Conservation (phyloP, 306 rosid species). For the Vicia faba region DNA sequence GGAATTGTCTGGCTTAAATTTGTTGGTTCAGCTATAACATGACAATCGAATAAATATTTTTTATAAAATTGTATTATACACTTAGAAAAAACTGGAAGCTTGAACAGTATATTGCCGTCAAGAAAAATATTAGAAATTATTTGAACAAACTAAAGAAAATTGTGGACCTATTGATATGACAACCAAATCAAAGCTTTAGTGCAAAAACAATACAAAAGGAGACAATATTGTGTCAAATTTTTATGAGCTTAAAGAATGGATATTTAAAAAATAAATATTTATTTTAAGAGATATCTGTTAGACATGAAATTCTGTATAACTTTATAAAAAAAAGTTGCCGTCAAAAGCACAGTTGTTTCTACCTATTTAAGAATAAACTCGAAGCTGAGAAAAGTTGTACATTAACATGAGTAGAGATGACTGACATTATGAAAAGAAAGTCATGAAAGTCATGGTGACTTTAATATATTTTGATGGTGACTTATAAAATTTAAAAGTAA, state of each 20-base stretch:
- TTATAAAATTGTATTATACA: not conserved
- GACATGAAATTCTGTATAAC: not conserved
- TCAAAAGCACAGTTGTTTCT: not conserved
- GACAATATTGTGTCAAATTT: not conserved
- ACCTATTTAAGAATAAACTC: too few relatives aligned
- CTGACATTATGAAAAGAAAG: too few relatives aligned
- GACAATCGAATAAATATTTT: not conserved
- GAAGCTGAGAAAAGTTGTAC: too few relatives aligned
- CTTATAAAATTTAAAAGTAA: too few relatives aligned
- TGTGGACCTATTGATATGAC: conserved; percentile 12
- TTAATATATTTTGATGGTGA: too few relatives aligned
- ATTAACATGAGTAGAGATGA: too few relatives aligned
- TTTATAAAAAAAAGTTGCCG: not conserved
- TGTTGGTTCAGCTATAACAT: too few relatives aligned
- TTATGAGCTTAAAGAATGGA: not conserved
- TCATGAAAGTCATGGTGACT: too few relatives aligned
- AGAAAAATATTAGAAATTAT: not conserved
- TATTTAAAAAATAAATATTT: not conserved
- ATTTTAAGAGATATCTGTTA: not conserved
- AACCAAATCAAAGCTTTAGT: not conserved
- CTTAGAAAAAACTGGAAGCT: not conserved
- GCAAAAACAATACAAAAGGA: not conserved
- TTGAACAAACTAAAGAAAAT: not conserved
- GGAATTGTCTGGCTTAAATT: not conserved
- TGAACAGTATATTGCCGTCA: not conserved